A percentile compares a stretch with the other conserved stretches of the same genome.
Conservation (phyloP, 2,329 filamentous ascomycete genomes). For the Stagonosporopsis cucurbitacearum region DNA sequence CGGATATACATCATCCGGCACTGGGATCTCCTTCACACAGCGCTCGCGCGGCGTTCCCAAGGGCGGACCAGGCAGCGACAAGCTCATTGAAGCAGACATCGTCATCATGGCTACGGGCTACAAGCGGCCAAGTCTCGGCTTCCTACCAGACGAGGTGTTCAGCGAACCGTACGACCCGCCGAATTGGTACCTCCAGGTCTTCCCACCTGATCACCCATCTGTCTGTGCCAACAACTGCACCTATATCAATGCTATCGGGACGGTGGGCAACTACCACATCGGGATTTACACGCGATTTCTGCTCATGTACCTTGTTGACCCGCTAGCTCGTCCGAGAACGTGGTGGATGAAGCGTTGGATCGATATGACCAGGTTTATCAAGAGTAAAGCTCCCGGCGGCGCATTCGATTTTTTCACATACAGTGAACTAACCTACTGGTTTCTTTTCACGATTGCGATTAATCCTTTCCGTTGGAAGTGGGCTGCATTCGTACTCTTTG, state of each 20-base stretch:
- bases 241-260: constrained; percentile 79
- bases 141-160: constrained; percentile 77
- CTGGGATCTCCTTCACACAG: constrained; percentile 73
- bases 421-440: constrained; percentile 84
- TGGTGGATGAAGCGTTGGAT: constrained; percentile 87
- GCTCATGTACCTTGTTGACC: constrained; percentile 85
- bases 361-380: constrained; percentile 78
- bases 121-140: constrained; percentile 73
- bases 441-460: constrained; percentile 75
- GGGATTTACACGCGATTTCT: constrained; percentile 87
- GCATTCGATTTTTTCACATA: constrained; percentile 94
- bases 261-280: constrained; percentile 87
- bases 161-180: constrained; percentile 76
- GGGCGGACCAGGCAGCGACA: constrained; percentile 72
- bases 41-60: constrained; percentile 75
- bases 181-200: constrained; percentile 89
- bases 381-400: constrained; percentile 68
- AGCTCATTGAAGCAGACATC: constrained; percentile 74
- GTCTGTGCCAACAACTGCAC: constrained; percentile 85
- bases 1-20: constrained; percentile 66
- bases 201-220: constrained; percentile 75
- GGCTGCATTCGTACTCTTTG: constrained; percentile 82
- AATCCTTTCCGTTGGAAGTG: constrained; percentile 94
- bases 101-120: constrained; percentile 86
- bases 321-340: constrained; percentile 72